Percentiles rank a stretch among this genome's conserved stretches.
Evolutionary conservation across 805 yeast genomes (phyloP).

Genomic region (Lachancea meyersii): DNA sequence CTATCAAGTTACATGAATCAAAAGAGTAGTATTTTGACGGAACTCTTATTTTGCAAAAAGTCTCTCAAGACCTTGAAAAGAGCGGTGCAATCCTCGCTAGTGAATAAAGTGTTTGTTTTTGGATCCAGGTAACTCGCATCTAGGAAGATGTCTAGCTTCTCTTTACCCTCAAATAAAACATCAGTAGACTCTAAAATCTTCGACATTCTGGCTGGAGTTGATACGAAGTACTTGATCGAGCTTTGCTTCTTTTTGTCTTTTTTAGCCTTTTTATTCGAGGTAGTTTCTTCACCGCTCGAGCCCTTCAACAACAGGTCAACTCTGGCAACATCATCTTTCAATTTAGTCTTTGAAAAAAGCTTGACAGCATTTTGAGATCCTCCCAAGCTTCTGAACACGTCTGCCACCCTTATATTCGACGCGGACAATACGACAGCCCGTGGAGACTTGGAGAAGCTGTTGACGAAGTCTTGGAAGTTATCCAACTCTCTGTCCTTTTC

Average conservation of each 20-base stretch:
- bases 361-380: slow-evolving; percentile 53
- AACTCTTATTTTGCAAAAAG: slow-evolving; percentile 29
- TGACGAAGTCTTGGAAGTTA: slow-evolving; percentile 50
- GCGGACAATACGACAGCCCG: slow-evolving; percentile 49
- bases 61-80: slow-evolving; percentile 25
- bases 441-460: slow-evolving; percentile 41
- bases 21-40: slow-evolving; percentile 30
- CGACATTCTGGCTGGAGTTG: slow-evolving; percentile 30
- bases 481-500: slow-evolving; percentile 46
- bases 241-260: slow-evolving; percentile 13
- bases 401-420: slow-evolving; percentile 86
- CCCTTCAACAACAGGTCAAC: slow-evolving; percentile 19
- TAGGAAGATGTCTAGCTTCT: slow-evolving; percentile 30
- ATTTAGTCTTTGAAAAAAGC: slow-evolving; percentile 66
- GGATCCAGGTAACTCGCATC: slow-evolving; percentile 33
- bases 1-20: slow-evolving; percentile 8
- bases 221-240: slow-evolving; percentile 23
- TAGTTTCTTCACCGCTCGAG: neutral
- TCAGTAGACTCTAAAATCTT: slow-evolving; percentile 25
- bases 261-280: slow-evolving; percentile 5
- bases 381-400: slow-evolving; percentile 60
- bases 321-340: slow-evolving; percentile 49
- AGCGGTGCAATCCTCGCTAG: slow-evolving; percentile 24
- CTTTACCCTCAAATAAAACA: slow-evolving; percentile 30
- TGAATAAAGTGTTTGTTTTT: slow-evolving; percentile 25